A percentile compares a stretch with the other conserved stretches of the same genome.
These are phyloP conservation scores for Xylaria multiplex DNA, from an alignment of 2,329 filamentous ascomycete species.

Conservation along the genomic window DNA sequence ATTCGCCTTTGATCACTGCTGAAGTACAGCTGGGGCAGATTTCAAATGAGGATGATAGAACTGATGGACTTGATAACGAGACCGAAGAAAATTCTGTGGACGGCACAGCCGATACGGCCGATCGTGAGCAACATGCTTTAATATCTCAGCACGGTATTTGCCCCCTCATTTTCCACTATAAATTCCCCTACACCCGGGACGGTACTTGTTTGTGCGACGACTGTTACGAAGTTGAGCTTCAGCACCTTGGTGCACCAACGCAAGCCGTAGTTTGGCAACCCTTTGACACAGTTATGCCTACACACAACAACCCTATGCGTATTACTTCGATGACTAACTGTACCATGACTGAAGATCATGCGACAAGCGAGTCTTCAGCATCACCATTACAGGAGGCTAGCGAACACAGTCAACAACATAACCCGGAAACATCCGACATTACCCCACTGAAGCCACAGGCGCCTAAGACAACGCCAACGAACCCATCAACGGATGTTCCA, in stretches of 20 bases:
- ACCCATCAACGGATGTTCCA: conserved; percentile 45
- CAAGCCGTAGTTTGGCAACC: conserved; percentile 20
- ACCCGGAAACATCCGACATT: conserved; percentile 2
- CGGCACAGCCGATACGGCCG: conserved; percentile 36
- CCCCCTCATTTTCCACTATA: conserved; percentile 24
- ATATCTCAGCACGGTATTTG: conserved; percentile 46
- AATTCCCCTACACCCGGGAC: conserved; percentile 15
- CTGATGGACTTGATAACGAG: conserved; percentile 20
- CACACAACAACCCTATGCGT: conserved; percentile 15
- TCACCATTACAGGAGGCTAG: conserved; percentile 25
- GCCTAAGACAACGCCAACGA: conserved; percentile 24
- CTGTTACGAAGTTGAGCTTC: conserved; percentile 35
- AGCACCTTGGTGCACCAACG: conserved; percentile 23
- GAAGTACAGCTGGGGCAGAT: conserved; percentile 15
- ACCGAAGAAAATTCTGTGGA: conserved; percentile 26
- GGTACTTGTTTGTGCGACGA: conserved; percentile 32
- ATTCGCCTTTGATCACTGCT: conserved; percentile 14
- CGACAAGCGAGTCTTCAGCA: conserved; percentile 28
- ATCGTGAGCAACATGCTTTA: conserved; percentile 43
- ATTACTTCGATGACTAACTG: conserved; percentile 38
- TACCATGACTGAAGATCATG: conserved; percentile 39
- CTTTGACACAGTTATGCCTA: conserved; percentile 23
- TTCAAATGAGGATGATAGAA: conserved; percentile 15
- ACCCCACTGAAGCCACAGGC: conserved; percentile 31
- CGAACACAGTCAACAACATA: conserved; percentile 23